Base-by-base conservation (phyloP, 352 stramenopile genomes). In the Phytophthora pistaciae region DNA sequence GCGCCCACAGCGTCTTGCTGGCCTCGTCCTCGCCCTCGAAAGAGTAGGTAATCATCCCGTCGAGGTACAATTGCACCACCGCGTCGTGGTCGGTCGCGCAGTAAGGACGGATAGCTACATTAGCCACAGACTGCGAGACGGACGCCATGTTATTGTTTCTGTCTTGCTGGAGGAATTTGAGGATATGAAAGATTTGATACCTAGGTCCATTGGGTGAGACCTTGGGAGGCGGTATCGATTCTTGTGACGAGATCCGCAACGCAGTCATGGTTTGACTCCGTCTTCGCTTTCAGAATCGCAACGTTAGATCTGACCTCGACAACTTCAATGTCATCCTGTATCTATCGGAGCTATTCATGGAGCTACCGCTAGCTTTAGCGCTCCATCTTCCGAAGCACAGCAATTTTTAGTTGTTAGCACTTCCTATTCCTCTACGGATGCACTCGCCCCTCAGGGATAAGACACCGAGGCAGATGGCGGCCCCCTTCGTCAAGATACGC, bases 1-100 rank as follows among this genome's bases (percentile, higher is more conserved):
- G 56, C 33, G 38, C 59, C 42, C 62, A 73, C 20, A 68, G 27
- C 48, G 25, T 20, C 36, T 65, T 65, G 53, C 62, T 71, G 60
- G 67, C 77, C 56, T 68, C 60, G 18, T 58, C 68, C 50, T 80
- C 62, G 33, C 68, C 67, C 14, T 79, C 59, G 20, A 33, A 70
- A 8, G 69, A 66, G 66, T 85, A 83, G 31, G 67, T 69, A 25
- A 59, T 42, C 70, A 77, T 82, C 9, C 78, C 78, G 27, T 76
- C 36, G 11, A 70, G 33, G 54, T 83, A 83, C 13, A 85, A 49
- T n/a, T 72, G 50, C 10, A 60, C 44, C 18, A 79, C 65, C 1
- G 64, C 60, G 0, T 71, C 65, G 33, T 73, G 69, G 66, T 85
- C 78, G 16, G 50, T 21, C 0, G 18, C 7, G 16, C 25, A 40